phyloP scores from a whole-genome alignment of 2,329 filamentous ascomycete genomes.

The Parastagonospora avenae region DNA sequence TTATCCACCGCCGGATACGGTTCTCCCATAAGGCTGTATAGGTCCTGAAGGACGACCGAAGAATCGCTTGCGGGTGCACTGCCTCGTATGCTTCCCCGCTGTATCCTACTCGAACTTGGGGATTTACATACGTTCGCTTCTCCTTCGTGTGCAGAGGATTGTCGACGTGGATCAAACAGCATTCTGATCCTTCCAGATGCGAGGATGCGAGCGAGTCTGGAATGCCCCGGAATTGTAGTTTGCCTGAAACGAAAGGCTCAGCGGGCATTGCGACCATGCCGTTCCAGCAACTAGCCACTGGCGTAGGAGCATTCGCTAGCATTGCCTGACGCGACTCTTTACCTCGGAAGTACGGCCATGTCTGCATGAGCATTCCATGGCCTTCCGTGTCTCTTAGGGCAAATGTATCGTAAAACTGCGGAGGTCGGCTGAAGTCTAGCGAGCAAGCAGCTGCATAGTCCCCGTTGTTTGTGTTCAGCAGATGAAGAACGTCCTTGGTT shows the following conservation, averaged over 20 bases:
- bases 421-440: slow-evolving; percentile 35
- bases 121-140: slow-evolving; percentile 70
- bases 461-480: slow-evolving; percentile 62
- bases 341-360: slow-evolving; percentile 65
- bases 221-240: slow-evolving; percentile 67
- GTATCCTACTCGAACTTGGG: slow-evolving; percentile 71
- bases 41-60: neutral
- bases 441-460: slow-evolving; percentile 62
- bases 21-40: neutral
- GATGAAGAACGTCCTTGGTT: slow-evolving; percentile 59
- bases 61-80: slow-evolving; percentile 5
- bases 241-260: slow-evolving; percentile 26
- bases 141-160: slow-evolving; percentile 59
- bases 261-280: slow-evolving; percentile 55
- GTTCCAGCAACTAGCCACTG: slow-evolving; percentile 72
- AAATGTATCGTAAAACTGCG: slow-evolving; percentile 67
- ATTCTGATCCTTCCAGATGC: slow-evolving; percentile 78
- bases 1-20: neutral
- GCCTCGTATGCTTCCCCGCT: slow-evolving; percentile 44
- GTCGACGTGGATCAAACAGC: slow-evolving; percentile 77
- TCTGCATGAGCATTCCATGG: slow-evolving; percentile 57
- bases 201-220: slow-evolving; percentile 62
- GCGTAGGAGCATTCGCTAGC: slow-evolving; percentile 60
- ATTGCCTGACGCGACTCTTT: slow-evolving; percentile 53
- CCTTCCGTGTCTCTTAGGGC: slow-evolving; percentile 62